phyloP scores from a whole-genome alignment of 106 monocot species.

The Dendrobium catenatum region DNA sequence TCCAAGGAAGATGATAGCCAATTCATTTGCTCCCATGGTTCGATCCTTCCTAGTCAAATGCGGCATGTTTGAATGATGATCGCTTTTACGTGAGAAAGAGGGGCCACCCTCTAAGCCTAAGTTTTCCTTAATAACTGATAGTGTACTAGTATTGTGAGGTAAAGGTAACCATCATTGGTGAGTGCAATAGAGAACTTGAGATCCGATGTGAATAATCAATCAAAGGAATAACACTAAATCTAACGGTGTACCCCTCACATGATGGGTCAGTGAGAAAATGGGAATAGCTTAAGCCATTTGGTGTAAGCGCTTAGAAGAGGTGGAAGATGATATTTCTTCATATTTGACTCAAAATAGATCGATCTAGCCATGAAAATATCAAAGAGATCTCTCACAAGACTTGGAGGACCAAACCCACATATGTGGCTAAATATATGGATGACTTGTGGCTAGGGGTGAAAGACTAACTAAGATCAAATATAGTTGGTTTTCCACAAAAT shows the following conservation, averaged over 20 bases:
- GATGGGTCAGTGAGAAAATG: too few species aligned
- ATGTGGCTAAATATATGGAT: slow-evolving; percentile 18
- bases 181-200: too few species aligned
- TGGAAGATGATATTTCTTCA: too few species aligned
- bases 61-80: background rate
- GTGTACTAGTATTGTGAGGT: background rate
- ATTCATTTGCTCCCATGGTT: slow-evolving; percentile 19
- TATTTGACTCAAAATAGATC: too few species aligned
- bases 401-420: slow-evolving; percentile 16
- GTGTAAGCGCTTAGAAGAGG: too few species aligned
- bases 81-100: background rate
- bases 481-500: too few species aligned
- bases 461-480: background rate
- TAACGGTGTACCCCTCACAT: too few species aligned
- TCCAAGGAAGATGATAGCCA: background rate
- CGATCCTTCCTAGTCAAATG: slow-evolving; percentile 18
- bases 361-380: too few species aligned
- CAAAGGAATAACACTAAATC: too few species aligned
- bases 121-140: background rate
- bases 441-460: slow-evolving; percentile 13
- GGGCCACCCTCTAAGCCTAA: background rate
- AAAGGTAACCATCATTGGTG: background rate
- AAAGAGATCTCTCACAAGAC: background rate
- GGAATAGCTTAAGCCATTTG: too few species aligned
- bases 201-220: too few species aligned